Conservation (phyloP, 176 grass and related monocot species). For the Aegilops sharonensis region DNA sequence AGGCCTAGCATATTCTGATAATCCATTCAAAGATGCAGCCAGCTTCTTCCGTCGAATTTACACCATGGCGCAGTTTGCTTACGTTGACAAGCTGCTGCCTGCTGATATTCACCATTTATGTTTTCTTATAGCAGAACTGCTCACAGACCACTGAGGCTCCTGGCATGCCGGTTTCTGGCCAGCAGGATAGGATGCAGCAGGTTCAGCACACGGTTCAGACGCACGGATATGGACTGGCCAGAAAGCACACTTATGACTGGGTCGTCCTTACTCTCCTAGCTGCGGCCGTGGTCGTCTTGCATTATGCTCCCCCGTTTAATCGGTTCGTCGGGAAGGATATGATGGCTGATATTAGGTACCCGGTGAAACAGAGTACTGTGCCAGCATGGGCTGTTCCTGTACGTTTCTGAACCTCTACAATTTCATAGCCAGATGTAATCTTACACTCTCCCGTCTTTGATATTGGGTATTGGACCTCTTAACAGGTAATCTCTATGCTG, state of each 20-base stretch:
- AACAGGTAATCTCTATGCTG: constrained; percentile 63
- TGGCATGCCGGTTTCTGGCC: neutral
- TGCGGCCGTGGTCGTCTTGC: constrained; percentile 40
- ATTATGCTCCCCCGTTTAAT: constrained; percentile 47
- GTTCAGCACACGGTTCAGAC: constrained; percentile 57
- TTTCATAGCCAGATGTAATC: neutral
- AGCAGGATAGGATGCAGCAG: constrained; percentile 44
- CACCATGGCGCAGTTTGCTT: neutral
- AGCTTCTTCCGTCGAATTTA: neutral
- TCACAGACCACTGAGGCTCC: neutral
- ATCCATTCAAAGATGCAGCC: neutral
- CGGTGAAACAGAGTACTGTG: constrained; percentile 62
- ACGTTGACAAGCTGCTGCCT: neutral
- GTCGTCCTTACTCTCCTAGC: constrained; percentile 61
- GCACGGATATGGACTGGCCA: constrained; percentile 51
- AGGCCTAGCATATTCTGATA: neutral
- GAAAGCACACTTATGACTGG: constrained; percentile 68
- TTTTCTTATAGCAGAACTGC: neutral
- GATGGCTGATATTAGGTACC: constrained; percentile 72
- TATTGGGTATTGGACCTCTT: neutral
- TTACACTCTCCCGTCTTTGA: neutral
- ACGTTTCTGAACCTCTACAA: constrained; percentile 32
- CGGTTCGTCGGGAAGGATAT: constrained; percentile 69
- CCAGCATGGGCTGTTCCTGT: constrained; percentile 71
- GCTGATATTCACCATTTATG: neutral